These are phyloP conservation scores for Heliamphora pulchella DNA, from an alignment of 179 eudicot species.

Conservation along the genomic window DNA sequence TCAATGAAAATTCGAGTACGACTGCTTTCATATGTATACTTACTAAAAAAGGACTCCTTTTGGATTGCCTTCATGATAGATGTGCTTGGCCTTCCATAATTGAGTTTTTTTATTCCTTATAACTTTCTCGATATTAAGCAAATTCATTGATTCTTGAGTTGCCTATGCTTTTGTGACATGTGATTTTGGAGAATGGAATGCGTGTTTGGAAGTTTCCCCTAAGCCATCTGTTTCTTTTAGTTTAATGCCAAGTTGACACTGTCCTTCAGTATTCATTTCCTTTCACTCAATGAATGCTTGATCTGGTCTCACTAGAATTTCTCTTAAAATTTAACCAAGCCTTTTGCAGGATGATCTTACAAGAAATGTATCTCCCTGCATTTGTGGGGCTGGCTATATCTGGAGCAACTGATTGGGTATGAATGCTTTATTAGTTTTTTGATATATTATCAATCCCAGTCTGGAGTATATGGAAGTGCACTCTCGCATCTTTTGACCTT, in stretches of 20 bases:
- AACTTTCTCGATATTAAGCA: neutral
- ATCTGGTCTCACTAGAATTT: neutral
- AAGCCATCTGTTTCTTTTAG: neutral
- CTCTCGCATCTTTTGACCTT: neutral
- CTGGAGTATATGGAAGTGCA: neutral
- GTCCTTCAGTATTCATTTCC: neutral
- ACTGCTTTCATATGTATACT: too few relatives aligned
- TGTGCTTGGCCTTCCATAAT: neutral
- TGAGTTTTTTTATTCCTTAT: neutral
- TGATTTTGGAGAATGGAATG: neutral
- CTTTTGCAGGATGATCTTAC: slow-evolving; percentile 81
- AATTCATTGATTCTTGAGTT: neutral
- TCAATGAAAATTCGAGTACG: too few relatives aligned
- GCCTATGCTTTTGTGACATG: neutral
- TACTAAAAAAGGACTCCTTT: neutral
- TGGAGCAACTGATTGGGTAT: slow-evolving; percentile 95
- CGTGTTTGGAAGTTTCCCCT: neutral
- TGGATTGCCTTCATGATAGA: neutral
- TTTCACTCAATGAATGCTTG: neutral
- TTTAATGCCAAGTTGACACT: neutral
- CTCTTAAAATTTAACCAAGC: slow-evolving; percentile 4
- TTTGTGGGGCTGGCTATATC: slow-evolving; percentile 76
- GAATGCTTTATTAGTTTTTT: slow-evolving; percentile 11
- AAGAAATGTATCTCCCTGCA: slow-evolving; percentile 91
- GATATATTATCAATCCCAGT: neutral